Evolutionary conservation across 306 rosid species (phyloP).

Genomic region (Ochetophila trinervis): DNA sequence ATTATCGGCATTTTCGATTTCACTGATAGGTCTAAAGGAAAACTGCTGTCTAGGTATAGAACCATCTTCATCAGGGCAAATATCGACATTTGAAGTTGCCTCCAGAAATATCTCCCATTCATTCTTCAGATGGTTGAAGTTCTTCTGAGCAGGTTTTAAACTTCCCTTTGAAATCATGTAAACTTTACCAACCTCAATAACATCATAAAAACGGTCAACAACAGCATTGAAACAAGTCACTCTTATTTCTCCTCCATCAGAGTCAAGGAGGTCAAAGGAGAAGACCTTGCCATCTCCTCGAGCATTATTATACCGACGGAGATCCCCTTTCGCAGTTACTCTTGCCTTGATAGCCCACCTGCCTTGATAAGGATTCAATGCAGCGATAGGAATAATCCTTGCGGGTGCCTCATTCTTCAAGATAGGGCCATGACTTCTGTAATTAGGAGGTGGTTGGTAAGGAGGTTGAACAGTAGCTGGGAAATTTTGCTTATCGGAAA

Average conservation of each 20-base stretch:
- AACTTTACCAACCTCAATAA: conserved; percentile 83
- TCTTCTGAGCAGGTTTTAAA: conserved; percentile 91
- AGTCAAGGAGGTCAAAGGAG: conserved; percentile 94
- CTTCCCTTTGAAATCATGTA: conserved; percentile 89
- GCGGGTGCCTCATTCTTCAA: conserved; percentile 95
- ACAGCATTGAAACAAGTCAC: conserved; percentile 95
- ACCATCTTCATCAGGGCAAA: conserved; percentile 84
- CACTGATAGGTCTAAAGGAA: conserved; percentile 78
- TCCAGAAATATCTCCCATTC: conserved; percentile 94
- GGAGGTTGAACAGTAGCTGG: conserved; percentile 83
- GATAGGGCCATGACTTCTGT: conserved; percentile 67
- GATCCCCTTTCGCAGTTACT: conserved; percentile 93
- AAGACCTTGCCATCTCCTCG: conserved; percentile 98
- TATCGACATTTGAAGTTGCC: conserved; percentile 70
- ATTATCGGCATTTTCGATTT: conserved; percentile 69
- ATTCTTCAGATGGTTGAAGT: conserved; percentile 89
- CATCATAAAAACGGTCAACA: conserved; percentile 80
- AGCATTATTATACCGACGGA: conserved; percentile 93
- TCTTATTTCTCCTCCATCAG: conserved; percentile 95
- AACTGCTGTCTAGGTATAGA: conserved; percentile 90
- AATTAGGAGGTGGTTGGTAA: conserved; percentile 77
- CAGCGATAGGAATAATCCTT: conserved; percentile 76
- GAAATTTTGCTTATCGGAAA: conserved; percentile 44
- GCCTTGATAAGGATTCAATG: conserved; percentile 92
- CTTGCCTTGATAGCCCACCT: conserved; percentile 98